Evolutionary conservation across 1,284 basidiomycete genomes (phyloP), one percentile per base, ranked within the genome.

Genomic region (Blastosporella zonata): DNA sequence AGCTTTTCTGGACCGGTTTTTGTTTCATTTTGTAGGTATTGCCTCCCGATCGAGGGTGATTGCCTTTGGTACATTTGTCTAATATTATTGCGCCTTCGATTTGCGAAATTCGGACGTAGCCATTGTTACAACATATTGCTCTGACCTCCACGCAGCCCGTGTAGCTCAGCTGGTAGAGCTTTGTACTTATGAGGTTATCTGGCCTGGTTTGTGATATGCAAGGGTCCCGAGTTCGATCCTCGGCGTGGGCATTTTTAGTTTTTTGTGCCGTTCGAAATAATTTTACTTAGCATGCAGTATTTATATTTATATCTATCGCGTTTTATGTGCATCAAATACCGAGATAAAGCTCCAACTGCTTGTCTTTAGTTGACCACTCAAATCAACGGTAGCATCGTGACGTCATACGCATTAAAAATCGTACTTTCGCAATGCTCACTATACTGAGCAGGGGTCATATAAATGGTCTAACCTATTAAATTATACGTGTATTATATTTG

Each of bases 141-240:
- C 18, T 46, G 3, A n/a, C 10, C 9, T 12, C 6, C n/a, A 18
- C 12, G 21, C 42, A 59, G 72, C 71, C 70, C 71, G 71, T 68
- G 67, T 75, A 74, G 72, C 73, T 74, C 72, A 75, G 71, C 25
- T 62, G 72, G 73, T 75, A 75, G 73, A 74, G 73, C 72, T 72
- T 74, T 73, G 73, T 75, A 75, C 73, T 75, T 75, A 75, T 75
- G 73, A 63, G 73, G 73, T 60, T 73, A 73, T 47, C 53, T 55
- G 50, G 44, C 52, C 54, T n/a, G n/a, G 33, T 29, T 46, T 65
- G 63, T 52, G 61, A 58, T 60, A 75, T 74, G 73, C 72, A 73
- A 73, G 69, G 72, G 73, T 74, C 72, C 67, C 69, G 70, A 73
- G 73, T 75, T 75, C 73, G 68, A 75, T 59, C 67, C 73, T 73